Evolutionary conservation across 768 basidiomycete species (phyloP).

Genomic region (Antrodiella citrinella): DNA sequence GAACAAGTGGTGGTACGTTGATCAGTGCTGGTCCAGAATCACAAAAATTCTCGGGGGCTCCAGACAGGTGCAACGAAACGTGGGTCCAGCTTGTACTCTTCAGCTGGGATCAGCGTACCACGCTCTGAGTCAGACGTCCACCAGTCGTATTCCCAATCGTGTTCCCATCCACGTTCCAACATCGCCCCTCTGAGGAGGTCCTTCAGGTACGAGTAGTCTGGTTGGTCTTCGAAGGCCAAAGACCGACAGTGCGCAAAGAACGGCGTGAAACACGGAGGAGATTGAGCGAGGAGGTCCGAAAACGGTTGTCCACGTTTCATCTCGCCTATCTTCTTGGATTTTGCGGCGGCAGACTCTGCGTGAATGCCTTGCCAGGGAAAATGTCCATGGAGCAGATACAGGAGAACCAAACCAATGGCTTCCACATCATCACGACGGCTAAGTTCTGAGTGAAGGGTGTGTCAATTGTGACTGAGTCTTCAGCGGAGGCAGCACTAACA

Average conservation of each 20-base stretch:
- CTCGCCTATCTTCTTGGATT: constrained; percentile 6
- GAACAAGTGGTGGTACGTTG: too few relatives aligned
- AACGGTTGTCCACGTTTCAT: constrained; percentile 12
- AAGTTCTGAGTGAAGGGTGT: constrained; percentile 7
- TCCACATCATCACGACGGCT: constrained; percentile 20
- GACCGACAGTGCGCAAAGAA: constrained; percentile 13
- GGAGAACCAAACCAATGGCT: constrained; percentile 13
- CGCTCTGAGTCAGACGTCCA: neutral
- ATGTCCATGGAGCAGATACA: constrained; percentile 16
- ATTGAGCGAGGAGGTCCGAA: constrained; percentile 1
- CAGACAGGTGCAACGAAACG: neutral
- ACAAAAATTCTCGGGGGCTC: too few relatives aligned
- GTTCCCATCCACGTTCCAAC: constrained; percentile 5
- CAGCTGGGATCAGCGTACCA: constrained; percentile 8
- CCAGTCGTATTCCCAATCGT: constrained; percentile 10
- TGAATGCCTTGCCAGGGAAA: constrained; percentile 19
- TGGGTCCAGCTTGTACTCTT: constrained; percentile 6
- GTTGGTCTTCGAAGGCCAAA: constrained; percentile 16
- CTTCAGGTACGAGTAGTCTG: constrained; percentile 13
- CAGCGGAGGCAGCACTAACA: neutral
- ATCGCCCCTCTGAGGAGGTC: constrained; percentile 10
- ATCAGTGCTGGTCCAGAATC: too few relatives aligned
- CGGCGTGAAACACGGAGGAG: constrained; percentile 9
- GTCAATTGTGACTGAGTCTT: neutral
- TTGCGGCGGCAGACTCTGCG: constrained; percentile 1